Evolutionary conservation across 305 asterid genomes (phyloP), one percentile per base, ranked within the genome.

Genomic region (Plantago lanceolata): DNA sequence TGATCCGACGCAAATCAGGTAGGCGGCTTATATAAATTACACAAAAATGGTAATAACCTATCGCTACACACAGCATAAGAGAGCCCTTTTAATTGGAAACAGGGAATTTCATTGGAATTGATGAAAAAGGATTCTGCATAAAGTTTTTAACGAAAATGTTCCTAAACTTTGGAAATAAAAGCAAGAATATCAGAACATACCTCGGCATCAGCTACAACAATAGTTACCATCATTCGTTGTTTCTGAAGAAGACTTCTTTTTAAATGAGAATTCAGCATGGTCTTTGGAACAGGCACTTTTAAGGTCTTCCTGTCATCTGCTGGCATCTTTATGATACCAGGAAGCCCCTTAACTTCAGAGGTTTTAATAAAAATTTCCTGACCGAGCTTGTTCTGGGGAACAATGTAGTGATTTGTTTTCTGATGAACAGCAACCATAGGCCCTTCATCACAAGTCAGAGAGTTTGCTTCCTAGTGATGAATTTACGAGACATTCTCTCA

Each of bases 361-460:
- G 83, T 80, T 81, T 85, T 71, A 70, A 93, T 80, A 75, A 81
- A 93, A 67, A 93, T 86, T 77, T 85, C 95, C 84, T 74, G 85
- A 64, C 96, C 97, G 61, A 93, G 94, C 75, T 83, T 87, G 76
- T 93, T 93, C 73, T 84, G 92, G 57, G 96, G 97, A 65, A 85
- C 80, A 61, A 93, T 77, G 71, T 80, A 79, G 76, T 85, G 81
- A 67, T 71, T 82, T 80, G 75, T 76, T 74, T 73, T 88, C 74
- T 89, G 87, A 73, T 85, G 91, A 69, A 84, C 87, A 78, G 85
- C 85, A 79, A 79, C 74, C 74, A 81, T 77, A 59, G 94, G 78
- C 72, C 74, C 78, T 59, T 75, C 77, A 73, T 80, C 81, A 74
- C 69, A 68, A 68, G 73, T 54, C 16, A 89, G 75, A 65, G 84